These are phyloP conservation scores for Friedmanniomyces endolithicus DNA, from an alignment of 495 filamentous ascomycete species.

Conservation along the genomic window DNA sequence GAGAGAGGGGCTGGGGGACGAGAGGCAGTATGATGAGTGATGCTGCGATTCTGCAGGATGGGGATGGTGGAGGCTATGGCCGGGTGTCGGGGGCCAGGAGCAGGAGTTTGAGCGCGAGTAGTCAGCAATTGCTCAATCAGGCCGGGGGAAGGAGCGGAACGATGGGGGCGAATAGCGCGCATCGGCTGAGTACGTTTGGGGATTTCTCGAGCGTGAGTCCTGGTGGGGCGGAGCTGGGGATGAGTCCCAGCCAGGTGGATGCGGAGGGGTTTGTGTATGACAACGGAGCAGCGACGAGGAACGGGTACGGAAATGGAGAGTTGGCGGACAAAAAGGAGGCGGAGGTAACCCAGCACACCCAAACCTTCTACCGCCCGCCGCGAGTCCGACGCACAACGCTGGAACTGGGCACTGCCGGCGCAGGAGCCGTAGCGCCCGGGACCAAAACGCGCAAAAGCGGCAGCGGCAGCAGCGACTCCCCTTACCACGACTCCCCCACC, in stretches of 20 bases:
- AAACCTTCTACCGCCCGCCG: slow-evolving; percentile 70
- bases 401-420: slow-evolving; percentile 30
- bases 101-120: slow-evolving; percentile 75
- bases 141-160: background rate
- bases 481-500: slow-evolving; percentile 31
- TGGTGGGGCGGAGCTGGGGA: background rate
- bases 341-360: slow-evolving; percentile 1
- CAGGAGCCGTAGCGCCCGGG: slow-evolving; percentile 24
- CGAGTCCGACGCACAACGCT: slow-evolving; percentile 44
- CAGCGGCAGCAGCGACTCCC: slow-evolving; percentile 39
- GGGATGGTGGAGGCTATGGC: slow-evolving; percentile 49
- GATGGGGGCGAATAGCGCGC: background rate
- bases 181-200: slow-evolving; percentile 16
- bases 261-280: slow-evolving; percentile 37
- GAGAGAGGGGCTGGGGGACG: slow-evolving; percentile 40
- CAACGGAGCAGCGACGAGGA: background rate
- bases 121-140: slow-evolving; percentile 49
- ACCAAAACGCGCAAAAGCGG: slow-evolving; percentile 36
- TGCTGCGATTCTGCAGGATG: slow-evolving; percentile 62
- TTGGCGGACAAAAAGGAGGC: background rate
- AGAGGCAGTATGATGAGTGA: slow-evolving; percentile 72
- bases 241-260: background rate
- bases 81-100: slow-evolving; percentile 42
- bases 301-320: background rate
- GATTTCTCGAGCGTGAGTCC: slow-evolving; percentile 12